Conservation (phyloP, 306 rosid species). For the Trifolium dubium region DNA sequence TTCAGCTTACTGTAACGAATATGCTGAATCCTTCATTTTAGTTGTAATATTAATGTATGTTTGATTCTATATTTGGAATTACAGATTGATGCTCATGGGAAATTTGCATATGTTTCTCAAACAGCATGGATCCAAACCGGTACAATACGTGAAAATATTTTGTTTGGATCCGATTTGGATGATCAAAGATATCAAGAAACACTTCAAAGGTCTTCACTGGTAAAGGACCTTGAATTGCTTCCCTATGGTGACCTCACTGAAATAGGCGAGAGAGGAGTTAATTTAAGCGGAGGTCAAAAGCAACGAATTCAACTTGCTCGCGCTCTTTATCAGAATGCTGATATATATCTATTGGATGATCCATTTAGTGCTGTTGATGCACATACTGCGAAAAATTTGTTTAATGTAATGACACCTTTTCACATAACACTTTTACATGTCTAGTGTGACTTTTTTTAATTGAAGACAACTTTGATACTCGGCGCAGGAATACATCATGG, state of each 20-base stretch:
- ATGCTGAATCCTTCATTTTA: neutral
- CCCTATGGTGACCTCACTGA: constrained; percentile 60
- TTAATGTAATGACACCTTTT: constrained; percentile 45
- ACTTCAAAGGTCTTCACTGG: constrained; percentile 52
- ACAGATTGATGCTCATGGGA: too few relatives aligned
- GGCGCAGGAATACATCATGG: constrained; percentile 60
- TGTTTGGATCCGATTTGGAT: constrained; percentile 61
- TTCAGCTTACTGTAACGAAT: neutral
- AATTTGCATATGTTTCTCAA: too few relatives aligned
- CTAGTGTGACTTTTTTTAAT: neutral
- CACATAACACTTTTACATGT: neutral
- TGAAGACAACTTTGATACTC: neutral
- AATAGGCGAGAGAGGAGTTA: constrained; percentile 68
- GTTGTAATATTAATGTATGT: too few relatives aligned
- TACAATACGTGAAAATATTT: constrained; percentile 55
- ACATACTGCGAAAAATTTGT: constrained; percentile 53
- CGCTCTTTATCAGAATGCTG: constrained; percentile 81
- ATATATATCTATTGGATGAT: constrained; percentile 71
- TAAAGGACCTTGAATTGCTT: constrained; percentile 63
- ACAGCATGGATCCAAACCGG: neutral
- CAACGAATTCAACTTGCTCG: constrained; percentile 94
- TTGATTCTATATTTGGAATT: too few relatives aligned
- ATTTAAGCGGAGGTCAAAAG: constrained; percentile 87
- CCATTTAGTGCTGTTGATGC: constrained; percentile 81
- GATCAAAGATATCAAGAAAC: constrained; percentile 53